Base-by-base conservation (phyloP, 257 asterid species). In the Nicotiana tomentosiformis region DNA sequence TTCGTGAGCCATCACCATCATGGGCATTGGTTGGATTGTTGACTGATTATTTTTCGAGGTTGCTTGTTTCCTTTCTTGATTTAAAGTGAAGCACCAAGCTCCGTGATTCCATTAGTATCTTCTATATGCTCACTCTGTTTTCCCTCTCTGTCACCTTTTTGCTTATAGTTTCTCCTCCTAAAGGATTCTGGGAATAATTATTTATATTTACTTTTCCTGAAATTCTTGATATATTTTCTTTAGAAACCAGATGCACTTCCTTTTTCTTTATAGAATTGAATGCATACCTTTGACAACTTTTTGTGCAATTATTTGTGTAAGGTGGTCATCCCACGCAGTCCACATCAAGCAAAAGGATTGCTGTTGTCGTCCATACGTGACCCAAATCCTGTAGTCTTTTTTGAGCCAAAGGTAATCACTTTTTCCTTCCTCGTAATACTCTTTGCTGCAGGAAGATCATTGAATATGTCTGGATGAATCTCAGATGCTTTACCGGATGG, bases 241-340 rank as follows among this genome's bases (percentile, higher is more conserved):
- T 76, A 15, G 80, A 76, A 51, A 76, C 30, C 17, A 29, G 80
- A 26, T 76, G 43, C 1, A 23, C 29, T 18, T 26, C 26, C 0
- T 76, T 51, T 76, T 32, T 3, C 64, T 10, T 51, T 20, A 16
- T 8, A 29, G 20, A 60, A 49, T 23, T 74, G 61, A 60, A 23
- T 26, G 23, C 46, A 49, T 65, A 68, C 20, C 16, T 66, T 81
- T 49, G 83, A 64, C 32, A 51, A 64, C 56, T 68, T 53, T 39
- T 56, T 32, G 49, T 67, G 53, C 66, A 30, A 37, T 68, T 74
- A 30, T 56, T 80, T 70, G 77, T 70, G 77, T 81, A 68, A 96
- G 99, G 99, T 96, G 89, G 99, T 96, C 77, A 93, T 94, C 82
- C 98, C 99, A 15, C 95, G 99, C 81, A 91, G 98, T 87, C 99